A percentile compares a stretch with the other conserved stretches of the same genome.
Evolutionary conservation across 805 yeast genomes (phyloP).

Genomic region (Sungouiella blattae): DNA sequence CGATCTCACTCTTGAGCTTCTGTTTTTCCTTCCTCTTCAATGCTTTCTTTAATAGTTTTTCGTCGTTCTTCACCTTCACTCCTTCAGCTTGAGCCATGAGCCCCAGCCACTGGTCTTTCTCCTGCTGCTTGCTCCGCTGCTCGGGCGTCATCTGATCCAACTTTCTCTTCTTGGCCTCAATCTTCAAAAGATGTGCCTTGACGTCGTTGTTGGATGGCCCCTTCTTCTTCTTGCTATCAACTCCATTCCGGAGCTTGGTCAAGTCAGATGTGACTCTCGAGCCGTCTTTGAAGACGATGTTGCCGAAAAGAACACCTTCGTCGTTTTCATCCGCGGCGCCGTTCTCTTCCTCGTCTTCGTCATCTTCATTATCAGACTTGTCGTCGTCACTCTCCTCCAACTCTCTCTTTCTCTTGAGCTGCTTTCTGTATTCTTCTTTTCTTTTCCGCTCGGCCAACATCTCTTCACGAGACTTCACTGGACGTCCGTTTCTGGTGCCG

Average conservation of each 20-base stretch:
- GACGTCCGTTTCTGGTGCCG: conserved; percentile 76
- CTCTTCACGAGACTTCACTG: conserved; percentile 81
- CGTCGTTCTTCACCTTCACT: conserved; percentile 83
- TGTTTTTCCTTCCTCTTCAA: conserved; percentile 76
- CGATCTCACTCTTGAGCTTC: conserved; percentile 82
- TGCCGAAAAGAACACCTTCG: conserved; percentile 63
- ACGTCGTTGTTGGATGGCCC: conserved; percentile 86
- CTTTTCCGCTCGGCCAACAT: conserved; percentile 61
- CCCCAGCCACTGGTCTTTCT: conserved; percentile 80
- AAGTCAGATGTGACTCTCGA: conserved; percentile 73
- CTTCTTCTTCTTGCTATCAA: conserved; percentile 54
- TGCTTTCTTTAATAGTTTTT: conserved; percentile 79
- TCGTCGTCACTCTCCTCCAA: conserved; percentile 41
- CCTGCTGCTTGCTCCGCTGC: conserved; percentile 56
- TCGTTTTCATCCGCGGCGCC: conserved; percentile 27
- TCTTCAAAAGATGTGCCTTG: conserved; percentile 71
- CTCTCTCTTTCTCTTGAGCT: conserved; percentile 41
- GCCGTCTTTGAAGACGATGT: conserved; percentile 80
- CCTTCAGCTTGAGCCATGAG: conserved; percentile 89
- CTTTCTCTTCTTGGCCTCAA: conserved; percentile 71
- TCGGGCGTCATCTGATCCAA: conserved; percentile 56
- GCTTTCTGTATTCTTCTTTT: conserved; percentile 42
- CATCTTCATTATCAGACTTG: conserved; percentile 30
- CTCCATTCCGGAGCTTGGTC: conserved; percentile 46
- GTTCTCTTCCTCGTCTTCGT: conserved; percentile 28